Evolutionary conservation across 2,329 filamentous ascomycete genomes (phyloP), one percentile per base, ranked within the genome.

Genomic region (Diplodia mutila): DNA sequence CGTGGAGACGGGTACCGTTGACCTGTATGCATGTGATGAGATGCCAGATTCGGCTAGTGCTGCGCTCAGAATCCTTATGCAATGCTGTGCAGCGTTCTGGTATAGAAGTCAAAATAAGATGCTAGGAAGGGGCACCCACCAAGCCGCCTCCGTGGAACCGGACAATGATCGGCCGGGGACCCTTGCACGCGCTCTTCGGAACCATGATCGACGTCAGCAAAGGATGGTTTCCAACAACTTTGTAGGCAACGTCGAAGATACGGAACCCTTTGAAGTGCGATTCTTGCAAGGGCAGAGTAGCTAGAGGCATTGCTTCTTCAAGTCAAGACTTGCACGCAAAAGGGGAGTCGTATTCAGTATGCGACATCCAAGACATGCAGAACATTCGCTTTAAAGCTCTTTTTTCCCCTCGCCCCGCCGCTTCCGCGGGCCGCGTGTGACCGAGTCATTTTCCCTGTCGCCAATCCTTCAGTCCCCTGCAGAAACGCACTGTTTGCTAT

Each of bases 121-220:
- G 54, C 9, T 25, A 39, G 39, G 46, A 21, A 49, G 18, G 25
- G n/a, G 16, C 9, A 69, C 71, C 70, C 74, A 81, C 80, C 61
- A 84, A 73, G 12, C 78, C 79, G 23, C 82, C 82, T 21, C 82
- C 82, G 52, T 84, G 82, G 61, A 80, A 82, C 46, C 78, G 79
- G 32, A 83, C 73, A 14, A 82, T 73, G 0, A 83, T 59, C 0
- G 74, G 66, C 77, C 78, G 9, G 37, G 66, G 57, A 7, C 78
- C 78, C 0, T 73, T 68, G 8, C 72, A 70, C 3, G 78, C 66
- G 1, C 71, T 69, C 61, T 81, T 79, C 1, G 82, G 81, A 1
- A 82, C 72, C 0, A 83, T 69, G 23, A 84, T 71, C 29, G 74
- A 79, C 4, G 75, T 74, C 21, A 75, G 72, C 48, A 81, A 81